These are phyloP conservation scores for Cryptosporidium meleagridis DNA, from an alignment of 169 alveolate genomes.

Conservation along the genomic window DNA sequence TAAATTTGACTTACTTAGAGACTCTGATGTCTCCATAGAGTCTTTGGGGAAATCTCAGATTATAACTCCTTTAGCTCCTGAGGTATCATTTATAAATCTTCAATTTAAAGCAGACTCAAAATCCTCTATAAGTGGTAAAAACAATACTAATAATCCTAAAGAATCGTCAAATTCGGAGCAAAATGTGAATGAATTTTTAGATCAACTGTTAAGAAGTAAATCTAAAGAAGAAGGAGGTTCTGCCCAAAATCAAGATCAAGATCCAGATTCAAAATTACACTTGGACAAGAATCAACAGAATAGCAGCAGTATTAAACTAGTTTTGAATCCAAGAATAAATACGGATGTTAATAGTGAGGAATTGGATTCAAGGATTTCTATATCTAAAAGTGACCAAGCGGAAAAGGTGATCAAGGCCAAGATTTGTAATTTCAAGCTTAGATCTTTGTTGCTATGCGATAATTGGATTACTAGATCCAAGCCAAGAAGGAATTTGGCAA, in stretches of 20 bases:
- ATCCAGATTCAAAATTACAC: not conserved
- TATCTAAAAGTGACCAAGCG: not conserved
- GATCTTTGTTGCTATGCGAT: conserved; percentile 6
- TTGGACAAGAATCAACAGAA: not conserved
- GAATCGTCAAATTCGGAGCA: not conserved
- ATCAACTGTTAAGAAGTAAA: not conserved
- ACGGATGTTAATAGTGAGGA: not conserved
- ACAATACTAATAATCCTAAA: not conserved
- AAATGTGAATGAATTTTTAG: conserved; percentile 9
- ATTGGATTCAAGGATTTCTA: not conserved
- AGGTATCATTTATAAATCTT: conserved; percentile 16
- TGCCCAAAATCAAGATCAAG: not conserved
- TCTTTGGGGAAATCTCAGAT: not conserved
- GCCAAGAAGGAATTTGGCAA: conserved; percentile 27
- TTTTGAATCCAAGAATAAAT: conserved; percentile 2
- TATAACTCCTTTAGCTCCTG: conserved; percentile 20
- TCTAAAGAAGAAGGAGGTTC: not conserved
- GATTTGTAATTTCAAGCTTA: not conserved
- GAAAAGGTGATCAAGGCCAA: not conserved
- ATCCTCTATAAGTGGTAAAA: not conserved
- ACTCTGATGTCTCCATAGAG: not conserved
- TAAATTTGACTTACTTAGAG: not conserved
- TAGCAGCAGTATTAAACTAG: conserved; percentile 13
- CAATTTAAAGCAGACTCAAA: not conserved
- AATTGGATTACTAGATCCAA: conserved; percentile 6